Base-by-base conservation (phyloP, 2,329 filamentous ascomycete species). In the Sporothrix euskadiensis region DNA sequence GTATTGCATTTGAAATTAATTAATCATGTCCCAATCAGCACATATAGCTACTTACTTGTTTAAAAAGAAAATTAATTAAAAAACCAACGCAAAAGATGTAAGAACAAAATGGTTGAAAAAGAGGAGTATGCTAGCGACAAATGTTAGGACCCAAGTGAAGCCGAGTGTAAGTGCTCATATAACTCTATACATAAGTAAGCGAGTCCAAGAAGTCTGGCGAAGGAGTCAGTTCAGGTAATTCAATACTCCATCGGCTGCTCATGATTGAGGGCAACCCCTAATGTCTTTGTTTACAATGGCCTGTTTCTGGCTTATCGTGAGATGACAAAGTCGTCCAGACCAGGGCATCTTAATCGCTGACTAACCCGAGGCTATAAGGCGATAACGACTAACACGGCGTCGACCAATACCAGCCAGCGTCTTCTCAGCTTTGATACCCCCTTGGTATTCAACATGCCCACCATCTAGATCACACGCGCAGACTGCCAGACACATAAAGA, bases 241-340 rank as follows among this genome's bases (percentile, higher is more conserved):
- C 30, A 35, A n/a, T 35, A 2, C 30, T 16, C 5, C 14, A 5
- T 14, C 12, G 9, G 16, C 26, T 61, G 6, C 6, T 39, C 41
- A 2, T 35, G 16, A n/a, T 39, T 3, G 12, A 2, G 52, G 32
- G 32, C n/a, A 12, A 30, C 65, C 65, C 65, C 65, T 68, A 68
- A 52, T 68, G 14, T 7, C 41, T 14, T 65, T 68, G 63, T 68
- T 68, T 68, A 68, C 65, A n/a, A 32, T 35, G 4, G 19, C 14
- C 49, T 41, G 26, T 19, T 56, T 52, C 49, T 16, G 65, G 65
- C 65, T 35, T 32, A n/a, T 35, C 47, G 47, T 47, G 26, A n/a
- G 16, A 52, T 47, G 22, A 65, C 59, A 26, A 47, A 30, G 61
- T 47, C n/a, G 39, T 6, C 30, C 56, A 59, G 8, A 35, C 16